Evolutionary conservation across 169 alveolate species (phyloP), one percentile per base, ranked within the genome.

Genomic region (Eimeria praecox): DNA sequence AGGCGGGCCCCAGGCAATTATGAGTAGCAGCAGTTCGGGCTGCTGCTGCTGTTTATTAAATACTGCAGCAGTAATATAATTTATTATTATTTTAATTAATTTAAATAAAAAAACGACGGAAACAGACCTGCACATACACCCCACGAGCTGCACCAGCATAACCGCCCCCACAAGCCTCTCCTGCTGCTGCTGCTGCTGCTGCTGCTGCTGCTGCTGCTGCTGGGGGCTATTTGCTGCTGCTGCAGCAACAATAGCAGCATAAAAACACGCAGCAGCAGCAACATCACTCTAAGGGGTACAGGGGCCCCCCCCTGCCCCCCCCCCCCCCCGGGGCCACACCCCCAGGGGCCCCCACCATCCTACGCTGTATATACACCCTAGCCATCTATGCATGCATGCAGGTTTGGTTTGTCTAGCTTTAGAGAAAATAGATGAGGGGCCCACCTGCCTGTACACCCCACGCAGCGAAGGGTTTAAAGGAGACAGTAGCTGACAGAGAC

Each of bases 241-340:
- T 8, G 64, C 49, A n/a, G n/a, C n/a, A n/a, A n/a, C n/a, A n/a
- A n/a, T n/a, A n/a, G n/a, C n/a, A n/a, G n/a, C n/a, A n/a, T n/a
- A n/a, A 38, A 71, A 52, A 54, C 69, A 30, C 30, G 73, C 92
- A 46, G 82, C 78, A n/a, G 92, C 92, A 56, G 95, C 90, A 40
- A 86, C 69, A 22, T 9, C 35, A 99, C 99, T 96, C 99, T 97
- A 96, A 77, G 94, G 52, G 30, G 22, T 38, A 44, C 83, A 73
- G 83, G 20, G 38, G 49, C 46, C 10, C 24, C 83, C 83, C 77
- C 77, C 77, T 5, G 56, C 20, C 20, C 56, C 56, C 56, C 56
- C 56, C 12, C 56, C 12, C 56, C 56, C 56, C 12, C n/a, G n/a
- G n/a, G n/a, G n/a, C n/a, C n/a, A n/a, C n/a, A n/a, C n/a, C n/a